A percentile compares a stretch with the other conserved stretches of the same genome.
phyloP scores from a whole-genome alignment of 2,329 filamentous ascomycete species.

The Ceratocystis variospora region DNA sequence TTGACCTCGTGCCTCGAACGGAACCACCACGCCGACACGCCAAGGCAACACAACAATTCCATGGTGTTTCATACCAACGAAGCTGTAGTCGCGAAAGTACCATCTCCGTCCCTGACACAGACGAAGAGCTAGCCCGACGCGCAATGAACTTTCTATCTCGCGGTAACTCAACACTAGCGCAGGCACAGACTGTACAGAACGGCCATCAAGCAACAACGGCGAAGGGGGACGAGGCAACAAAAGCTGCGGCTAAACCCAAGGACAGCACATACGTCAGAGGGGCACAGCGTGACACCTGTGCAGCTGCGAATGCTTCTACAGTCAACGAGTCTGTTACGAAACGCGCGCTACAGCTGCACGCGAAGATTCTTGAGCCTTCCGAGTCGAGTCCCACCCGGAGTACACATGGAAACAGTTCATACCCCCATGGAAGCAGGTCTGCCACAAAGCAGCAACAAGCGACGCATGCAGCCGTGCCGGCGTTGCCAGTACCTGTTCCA shows the following conservation, averaged over 20 bases:
- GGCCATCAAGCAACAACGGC: background rate
- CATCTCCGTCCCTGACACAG: conserved; percentile 47
- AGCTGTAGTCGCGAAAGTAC: conserved; percentile 68
- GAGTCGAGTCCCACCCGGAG: background rate
- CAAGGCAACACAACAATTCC: conserved; percentile 26
- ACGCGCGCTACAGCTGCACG: conserved; percentile 9
- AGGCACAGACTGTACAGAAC: background rate
- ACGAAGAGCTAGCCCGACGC: conserved; percentile 43
- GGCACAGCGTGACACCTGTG: conserved; percentile 44
- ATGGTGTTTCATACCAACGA: conserved; percentile 20
- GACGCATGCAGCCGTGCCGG: too few relatives aligned
- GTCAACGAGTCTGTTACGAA: conserved; percentile 1
- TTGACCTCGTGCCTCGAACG: conserved; percentile 47
- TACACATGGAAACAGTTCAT: background rate
- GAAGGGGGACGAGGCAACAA: background rate
- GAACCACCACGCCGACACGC: conserved; percentile 39
- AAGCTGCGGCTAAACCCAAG: background rate
- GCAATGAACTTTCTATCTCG: conserved; percentile 27
- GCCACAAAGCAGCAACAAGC: too few relatives aligned
- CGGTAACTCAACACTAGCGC: conserved; percentile 26
- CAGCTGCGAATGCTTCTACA: conserved; percentile 33
- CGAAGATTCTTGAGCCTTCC: conserved; percentile 3
- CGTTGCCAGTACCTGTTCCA: conserved; percentile 3
- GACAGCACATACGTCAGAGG: background rate
- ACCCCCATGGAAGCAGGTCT: too few relatives aligned